Evolutionary conservation across 371 early-diverging fungal species (phyloP).

Genomic region (Conidiobolus incongruus): DNA sequence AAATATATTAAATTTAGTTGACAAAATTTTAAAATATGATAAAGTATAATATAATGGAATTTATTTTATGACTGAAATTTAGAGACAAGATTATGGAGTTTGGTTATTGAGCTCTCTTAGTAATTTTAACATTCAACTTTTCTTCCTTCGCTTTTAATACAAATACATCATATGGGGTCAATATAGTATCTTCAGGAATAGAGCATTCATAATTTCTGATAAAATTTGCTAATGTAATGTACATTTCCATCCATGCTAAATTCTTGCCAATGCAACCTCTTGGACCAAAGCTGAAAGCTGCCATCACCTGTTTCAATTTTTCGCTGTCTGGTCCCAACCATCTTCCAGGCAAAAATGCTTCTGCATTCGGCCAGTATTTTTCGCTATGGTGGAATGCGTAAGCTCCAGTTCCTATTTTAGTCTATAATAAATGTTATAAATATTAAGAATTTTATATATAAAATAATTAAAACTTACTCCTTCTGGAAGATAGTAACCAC

Average conservation of each 20-base stretch:
- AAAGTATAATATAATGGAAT: too few species aligned
- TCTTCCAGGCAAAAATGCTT: background rate
- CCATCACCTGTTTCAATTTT: too few species aligned
- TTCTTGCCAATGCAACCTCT: background rate
- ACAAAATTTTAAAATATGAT: too few species aligned
- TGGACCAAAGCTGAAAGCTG: background rate
- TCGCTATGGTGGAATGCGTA: background rate
- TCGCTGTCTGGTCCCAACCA: background rate
- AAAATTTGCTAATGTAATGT: background rate
- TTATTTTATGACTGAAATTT: too few species aligned
- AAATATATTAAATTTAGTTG: too few species aligned
- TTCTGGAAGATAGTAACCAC: background rate
- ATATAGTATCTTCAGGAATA: too few species aligned
- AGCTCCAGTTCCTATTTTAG: background rate
- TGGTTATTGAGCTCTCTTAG: too few species aligned
- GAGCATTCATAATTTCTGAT: too few species aligned
- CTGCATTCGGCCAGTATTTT: background rate
- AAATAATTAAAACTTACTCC: background rate
- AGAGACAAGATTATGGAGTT: too few species aligned
- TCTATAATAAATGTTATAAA: background rate
- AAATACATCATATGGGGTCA: too few species aligned
- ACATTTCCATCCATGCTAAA: background rate
- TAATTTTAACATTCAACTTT: too few species aligned
- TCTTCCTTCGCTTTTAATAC: too few species aligned
- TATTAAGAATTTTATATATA: background rate